Base-by-base conservation (phyloP, 2,329 filamentous ascomycete species). In the Colletotrichum sojae region DNA sequence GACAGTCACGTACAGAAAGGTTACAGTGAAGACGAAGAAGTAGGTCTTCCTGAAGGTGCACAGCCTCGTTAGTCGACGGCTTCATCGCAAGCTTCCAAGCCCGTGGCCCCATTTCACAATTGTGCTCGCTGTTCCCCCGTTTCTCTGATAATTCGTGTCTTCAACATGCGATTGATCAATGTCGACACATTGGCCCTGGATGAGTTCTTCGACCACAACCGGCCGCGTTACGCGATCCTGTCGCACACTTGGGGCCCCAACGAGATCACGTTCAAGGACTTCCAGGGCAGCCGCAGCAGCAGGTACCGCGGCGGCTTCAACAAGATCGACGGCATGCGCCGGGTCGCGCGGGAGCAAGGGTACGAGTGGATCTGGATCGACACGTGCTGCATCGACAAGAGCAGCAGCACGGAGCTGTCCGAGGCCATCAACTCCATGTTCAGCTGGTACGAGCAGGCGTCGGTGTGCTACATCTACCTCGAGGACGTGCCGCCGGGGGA, bases 221-320 rank as follows among this genome's bases (percentile, higher is more conserved):
- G 52, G 18, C 67, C 62, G 49, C 55, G 27, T 1, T 82, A 80
- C 58, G 78, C 76, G 13, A 80, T 81, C 40, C 74, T 82, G 1
- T 81, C 79, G 10, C 79, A 81, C 54, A 80, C 77, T 0, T 81
- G 79, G 79, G 63, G 45, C 8, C 59, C 73, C 1, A 73, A 76
- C 1, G 78, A 81, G 52, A 72, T 78, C 3, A 70, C 70, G 13
- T 75, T 76, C 55, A 70, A 76, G 13, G 74, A 77, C 39, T 71
- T 73, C 66, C 31, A 16, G 12, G 39, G 39, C 48, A 22, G 45
- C 40, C 12, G 15, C 63, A 15, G 20, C n/a, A 12, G 31, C 27
- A 39, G 48, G 27, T 49, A 51, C 15, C 53, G 31, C 18, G 58
- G 45, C 49, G 40, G 46, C 27, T 20, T 60, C 8, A 57, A 67